Base-by-base conservation (phyloP, 306 rosid genomes). In the Corylus heterophylla region DNA sequence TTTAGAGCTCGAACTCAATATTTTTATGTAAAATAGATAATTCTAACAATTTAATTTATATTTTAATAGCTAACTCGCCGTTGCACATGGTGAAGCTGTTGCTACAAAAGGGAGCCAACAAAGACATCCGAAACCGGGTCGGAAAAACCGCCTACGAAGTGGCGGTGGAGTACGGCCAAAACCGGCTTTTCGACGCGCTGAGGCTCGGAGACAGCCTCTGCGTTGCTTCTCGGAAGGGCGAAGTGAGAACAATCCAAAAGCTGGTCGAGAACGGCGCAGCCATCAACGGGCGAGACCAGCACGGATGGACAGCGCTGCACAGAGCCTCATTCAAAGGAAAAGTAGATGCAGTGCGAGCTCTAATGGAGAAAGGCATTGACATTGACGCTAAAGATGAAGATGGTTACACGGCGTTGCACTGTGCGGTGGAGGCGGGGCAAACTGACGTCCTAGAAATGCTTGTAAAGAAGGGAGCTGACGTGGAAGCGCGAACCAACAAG, bases 281-380 rank as follows among this genome's bases (percentile, higher is more conserved):
- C 0, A 67, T 92, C 25, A 92, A 92, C 8, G 93, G 93, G 2
- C 78, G 84, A n/a, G 98, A 94, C 81, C 98, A 88, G 13, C 73
- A 92, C 37, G 93, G 94, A 0, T 94, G 98, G 98, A 92, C 94
- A 0, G 90, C 96, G 6, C 85, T 94, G 56, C 97, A 94, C 37
- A 83, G 97, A 2, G 94, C 97, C 0, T 82, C 92, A 3, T 94
- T 94, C 71, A 94, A 92, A 48, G 98, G 98, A 13, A 74, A 86
- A 49, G 66, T 79, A 0, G 91, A 90, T 0, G 92, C 78, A 0
- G 89, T 85, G 13, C 73, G 88, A 58, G 72, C 59, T 13, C 79
- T 94, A 14, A 37, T 94, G 3, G 94, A 89, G 54, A 89, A 66
- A 64, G 96, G 97, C n/a, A 87, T 84, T 17, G 96, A 90, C 18